phyloP scores from a whole-genome alignment of 2,329 filamentous ascomycete genomes.

The Xylariaceae sp. region DNA sequence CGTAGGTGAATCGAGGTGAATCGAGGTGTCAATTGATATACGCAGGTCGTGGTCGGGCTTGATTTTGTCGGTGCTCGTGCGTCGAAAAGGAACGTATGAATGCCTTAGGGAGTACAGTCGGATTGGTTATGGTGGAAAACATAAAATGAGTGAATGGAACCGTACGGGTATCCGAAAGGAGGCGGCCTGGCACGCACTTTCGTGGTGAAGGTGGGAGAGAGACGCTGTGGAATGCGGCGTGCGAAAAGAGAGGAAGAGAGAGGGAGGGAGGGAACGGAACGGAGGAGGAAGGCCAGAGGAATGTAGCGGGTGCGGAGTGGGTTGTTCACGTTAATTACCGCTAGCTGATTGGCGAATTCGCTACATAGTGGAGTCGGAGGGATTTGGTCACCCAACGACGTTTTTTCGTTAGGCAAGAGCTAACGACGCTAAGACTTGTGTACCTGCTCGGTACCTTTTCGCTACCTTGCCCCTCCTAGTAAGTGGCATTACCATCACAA shows the following conservation, averaged over 20 bases:
- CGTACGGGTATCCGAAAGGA: slow-evolving; percentile 16
- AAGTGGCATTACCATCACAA: too few relatives aligned
- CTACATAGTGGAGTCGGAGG: slow-evolving; percentile 13
- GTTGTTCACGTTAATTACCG: slow-evolving; percentile 6
- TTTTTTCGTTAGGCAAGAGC: slow-evolving; percentile 4
- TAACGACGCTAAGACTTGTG: slow-evolving; percentile 2
- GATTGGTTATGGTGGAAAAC: slow-evolving; percentile 10
- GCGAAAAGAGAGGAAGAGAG: slow-evolving; percentile 12
- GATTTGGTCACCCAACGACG: slow-evolving; percentile 7
- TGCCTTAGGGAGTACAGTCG: slow-evolving; percentile 23
- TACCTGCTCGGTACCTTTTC: neutral
- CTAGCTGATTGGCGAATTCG: slow-evolving; percentile 10
- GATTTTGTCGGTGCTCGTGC: slow-evolving; percentile 11
- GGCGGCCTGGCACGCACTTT: slow-evolving; percentile 13
- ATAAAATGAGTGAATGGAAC: slow-evolving; percentile 27
- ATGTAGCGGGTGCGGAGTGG: neutral
- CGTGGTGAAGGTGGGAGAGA: slow-evolving; percentile 10
- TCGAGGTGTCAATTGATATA: slow-evolving; percentile 10
- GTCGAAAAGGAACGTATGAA: slow-evolving; percentile 20
- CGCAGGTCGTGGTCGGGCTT: slow-evolving; percentile 4
- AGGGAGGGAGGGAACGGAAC: neutral
- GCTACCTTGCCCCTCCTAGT: too few relatives aligned
- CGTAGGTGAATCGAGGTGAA: slow-evolving; percentile 18
- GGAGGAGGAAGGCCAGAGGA: slow-evolving; percentile 11
- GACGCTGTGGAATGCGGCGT: slow-evolving; percentile 16